Conservation (phyloP, 257 asterid genomes). For the Pogostemon cablin region DNA sequence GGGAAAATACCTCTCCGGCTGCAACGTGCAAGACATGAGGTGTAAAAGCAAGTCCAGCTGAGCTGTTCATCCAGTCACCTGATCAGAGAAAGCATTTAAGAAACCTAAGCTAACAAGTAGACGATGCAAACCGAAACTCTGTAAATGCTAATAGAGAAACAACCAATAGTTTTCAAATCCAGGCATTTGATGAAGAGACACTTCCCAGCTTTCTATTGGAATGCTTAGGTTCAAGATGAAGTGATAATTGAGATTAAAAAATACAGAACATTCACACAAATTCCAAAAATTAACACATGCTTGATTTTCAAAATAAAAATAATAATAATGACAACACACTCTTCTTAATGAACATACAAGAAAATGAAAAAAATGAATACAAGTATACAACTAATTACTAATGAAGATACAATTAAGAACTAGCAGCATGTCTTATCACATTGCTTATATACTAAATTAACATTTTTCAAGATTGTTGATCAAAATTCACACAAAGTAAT, state of each 20-base stretch:
- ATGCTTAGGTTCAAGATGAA: not conserved
- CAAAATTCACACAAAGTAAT: not conserved
- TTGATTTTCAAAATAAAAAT: no score
- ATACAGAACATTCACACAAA: constrained; percentile 11
- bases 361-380: constrained; percentile 1
- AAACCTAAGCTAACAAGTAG: constrained; percentile 5
- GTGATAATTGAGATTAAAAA: not conserved
- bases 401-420: not conserved
- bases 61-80: constrained; percentile 99
- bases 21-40: constrained; percentile 79
- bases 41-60: constrained; percentile 95
- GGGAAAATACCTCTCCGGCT: constrained; percentile 71
- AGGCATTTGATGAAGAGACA: constrained; percentile 2
- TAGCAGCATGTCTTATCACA: not conserved
- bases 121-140: not conserved
- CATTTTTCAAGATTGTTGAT: not conserved
- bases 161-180: constrained; percentile 1
- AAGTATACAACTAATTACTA: not conserved
- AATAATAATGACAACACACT: not conserved
- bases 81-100: constrained; percentile 22
- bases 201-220: constrained; percentile 9
- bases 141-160: not conserved
- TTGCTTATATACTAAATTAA: not conserved
- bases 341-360: not conserved
- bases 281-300: not conserved